Base-by-base conservation (phyloP, 805 yeast genomes). In the Starmerella sirachaensis region DNA sequence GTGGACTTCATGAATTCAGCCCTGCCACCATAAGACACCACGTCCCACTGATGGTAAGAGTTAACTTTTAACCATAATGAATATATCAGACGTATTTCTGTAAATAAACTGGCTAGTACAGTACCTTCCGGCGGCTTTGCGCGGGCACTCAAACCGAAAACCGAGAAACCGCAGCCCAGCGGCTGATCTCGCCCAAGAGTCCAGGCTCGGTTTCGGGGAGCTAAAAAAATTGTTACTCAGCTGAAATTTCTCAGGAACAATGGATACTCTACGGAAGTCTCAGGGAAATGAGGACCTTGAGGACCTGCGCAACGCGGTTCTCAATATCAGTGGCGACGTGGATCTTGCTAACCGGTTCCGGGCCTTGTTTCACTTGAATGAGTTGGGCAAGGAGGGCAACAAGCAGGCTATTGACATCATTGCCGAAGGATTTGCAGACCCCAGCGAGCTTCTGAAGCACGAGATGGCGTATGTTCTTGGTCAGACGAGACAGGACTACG, bases 391-490 rank as follows among this genome's bases (percentile, higher is more conserved):
- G 33, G 93, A 84, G 42, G 75, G 78, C 28, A 57, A 62, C 29
- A 59, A 63, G 14, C 65, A 69, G 22, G 93, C 93, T 35, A 72
- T 88, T 38, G 72, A 79, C 37, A 82, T 83, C 63, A 88, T 91
- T 48, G 81, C 85, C 31, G 86, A 74, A 51, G 78, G 88, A 7
- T 91, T 91, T 55, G 59, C 60, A 27, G 93, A 83, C 56, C 71
- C 73, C 36, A 78, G 93, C 16, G 98, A 93, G 61, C 70, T 91
- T 37, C 69, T 91, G 56, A 93, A 93, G 64, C 99, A 91, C 56
- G 99, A 91, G 62, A 93, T 91, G 39, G 97, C 98, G 6, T 91
- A 91, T 54, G 96, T 88, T 10, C 64, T 91, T 42, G 99, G 99
- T 31, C 99, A 91, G 63, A 86, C 95, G 32, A 77, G 81, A 57